Percentiles rank a stretch among this genome's conserved stretches.
phyloP scores from a whole-genome alignment of 1,284 basidiomycete genomes.

The Tilletia indica region DNA sequence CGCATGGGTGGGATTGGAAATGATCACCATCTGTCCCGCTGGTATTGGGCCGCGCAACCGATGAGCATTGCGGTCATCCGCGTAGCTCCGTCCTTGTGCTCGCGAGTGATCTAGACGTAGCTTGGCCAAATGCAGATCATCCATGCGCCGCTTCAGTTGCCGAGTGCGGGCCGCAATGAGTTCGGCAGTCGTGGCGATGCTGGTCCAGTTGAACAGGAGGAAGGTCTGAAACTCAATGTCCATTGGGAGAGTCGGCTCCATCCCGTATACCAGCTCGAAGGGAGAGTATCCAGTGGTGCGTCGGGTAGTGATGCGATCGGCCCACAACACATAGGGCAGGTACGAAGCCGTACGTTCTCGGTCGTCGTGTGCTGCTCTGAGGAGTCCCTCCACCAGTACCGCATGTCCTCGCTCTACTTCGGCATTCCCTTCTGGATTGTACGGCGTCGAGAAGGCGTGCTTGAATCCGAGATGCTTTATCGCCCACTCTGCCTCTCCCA shows the following conservation, averaged over 20 bases:
- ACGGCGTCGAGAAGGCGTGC: not conserved
- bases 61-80: not conserved
- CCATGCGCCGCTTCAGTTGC: slow-evolving; percentile 3
- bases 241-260: not conserved
- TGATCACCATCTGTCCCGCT: not conserved
- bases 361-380: not conserved
- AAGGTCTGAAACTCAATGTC: not conserved
- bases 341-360: not conserved
- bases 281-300: not conserved
- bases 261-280: not conserved
- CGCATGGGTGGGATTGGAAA: not conserved
- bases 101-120: not conserved
- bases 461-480: not conserved
- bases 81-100: not conserved
- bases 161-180: not conserved
- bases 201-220: not conserved
- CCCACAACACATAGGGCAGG: not conserved
- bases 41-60: not conserved
- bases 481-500: not conserved
- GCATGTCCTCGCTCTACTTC: not conserved
- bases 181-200: not conserved
- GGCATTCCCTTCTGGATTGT: not conserved
- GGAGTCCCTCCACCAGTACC: not conserved
- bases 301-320: not conserved
- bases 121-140: not conserved